These are phyloP conservation scores for Zymoseptoria passerinii DNA, from an alignment of 2,329 filamentous ascomycete genomes.

Conservation along the genomic window DNA sequence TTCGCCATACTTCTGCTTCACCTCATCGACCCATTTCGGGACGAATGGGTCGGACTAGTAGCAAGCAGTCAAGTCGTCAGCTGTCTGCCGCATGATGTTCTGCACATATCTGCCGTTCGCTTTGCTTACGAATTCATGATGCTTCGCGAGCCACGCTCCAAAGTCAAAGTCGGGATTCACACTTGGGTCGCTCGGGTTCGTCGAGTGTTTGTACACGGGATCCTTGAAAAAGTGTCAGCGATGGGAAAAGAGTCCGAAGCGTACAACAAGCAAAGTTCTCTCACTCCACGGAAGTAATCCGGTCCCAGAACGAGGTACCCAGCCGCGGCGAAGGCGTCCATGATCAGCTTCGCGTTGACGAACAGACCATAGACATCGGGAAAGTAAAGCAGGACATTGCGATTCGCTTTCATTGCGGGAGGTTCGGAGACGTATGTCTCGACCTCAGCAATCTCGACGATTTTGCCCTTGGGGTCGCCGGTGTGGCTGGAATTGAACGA, in stretches of 20 bases:
- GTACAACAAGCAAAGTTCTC: neutral
- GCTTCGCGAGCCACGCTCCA: slow-evolving; percentile 11
- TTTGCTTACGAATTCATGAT: slow-evolving; percentile 3
- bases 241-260: neutral
- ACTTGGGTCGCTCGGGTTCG: slow-evolving; percentile 4
- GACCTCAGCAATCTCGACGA: slow-evolving; percentile 7
- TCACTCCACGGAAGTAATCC: slow-evolving; percentile 17
- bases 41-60: slow-evolving; percentile 4
- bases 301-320: slow-evolving; percentile 11
- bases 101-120: neutral
- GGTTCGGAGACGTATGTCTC: slow-evolving; percentile 16
- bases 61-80: neutral
- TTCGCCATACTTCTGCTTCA: slow-evolving; percentile 12
- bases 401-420: slow-evolving; percentile 10
- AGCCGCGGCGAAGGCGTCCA: slow-evolving; percentile 16
- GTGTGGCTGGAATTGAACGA: slow-evolving; percentile 5
- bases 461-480: slow-evolving; percentile 11
- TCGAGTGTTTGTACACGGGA: slow-evolving; percentile 11
- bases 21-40: slow-evolving; percentile 11
- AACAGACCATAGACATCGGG: slow-evolving; percentile 18
- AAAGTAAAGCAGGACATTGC: slow-evolving; percentile 17
- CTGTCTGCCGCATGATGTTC: neutral
- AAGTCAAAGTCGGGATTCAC: slow-evolving; percentile 14
- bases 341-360: slow-evolving; percentile 13
- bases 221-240: slow-evolving; percentile 5